Evolutionary conservation across 2,329 filamentous ascomycete species (phyloP), one percentile per base, ranked within the genome.

Genomic region (Paradendryphiella salina): DNA sequence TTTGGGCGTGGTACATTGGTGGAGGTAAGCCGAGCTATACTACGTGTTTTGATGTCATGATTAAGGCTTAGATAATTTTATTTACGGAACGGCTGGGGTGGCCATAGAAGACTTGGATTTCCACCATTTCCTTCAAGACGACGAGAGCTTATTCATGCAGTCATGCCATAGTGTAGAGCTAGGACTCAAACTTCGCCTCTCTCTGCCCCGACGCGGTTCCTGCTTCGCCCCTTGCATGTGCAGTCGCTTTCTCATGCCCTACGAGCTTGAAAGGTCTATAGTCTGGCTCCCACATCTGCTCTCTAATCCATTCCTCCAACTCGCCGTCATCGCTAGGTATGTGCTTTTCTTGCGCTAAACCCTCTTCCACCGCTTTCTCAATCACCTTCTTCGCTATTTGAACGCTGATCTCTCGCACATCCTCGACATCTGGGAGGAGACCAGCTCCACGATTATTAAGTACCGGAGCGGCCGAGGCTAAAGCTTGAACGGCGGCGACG

Each of bases 231-330:
- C 73, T 85, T 0, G 85, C 86, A 57, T 78, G 73, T n/a, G 82
- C 76, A 39, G 77, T 80, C 1, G 85, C 85, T 0, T 67, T 70
- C 4, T 75, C 72, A 21, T 76, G 73, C 15, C 59, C 74, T 4
- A 90, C 84, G 29, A 79, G 76, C 66, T 79, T 81, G 59, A 90
- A 68, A 1, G 83, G 81, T 20, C 87, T 73, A 68, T 92, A 93
- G 40, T 78, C 79, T 0, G 88, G 80, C 55, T 87, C 77, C 89
- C 88, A 92, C 88, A 92, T 92, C 77, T 91, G 88, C 74, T 85
- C 85, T 20, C 79, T 71, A 52, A 92, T 85, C 88, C 88, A 93
- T 50, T 82, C 81, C 47, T 88, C 84, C 28, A 90, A 62, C 3
- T 84, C 80, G 0, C 64, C 75, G 1, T 83, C 76, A 5, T 75